Base-by-base conservation (phyloP, 2,329 filamentous ascomycete species). In the Aspergillus ibericus region DNA sequence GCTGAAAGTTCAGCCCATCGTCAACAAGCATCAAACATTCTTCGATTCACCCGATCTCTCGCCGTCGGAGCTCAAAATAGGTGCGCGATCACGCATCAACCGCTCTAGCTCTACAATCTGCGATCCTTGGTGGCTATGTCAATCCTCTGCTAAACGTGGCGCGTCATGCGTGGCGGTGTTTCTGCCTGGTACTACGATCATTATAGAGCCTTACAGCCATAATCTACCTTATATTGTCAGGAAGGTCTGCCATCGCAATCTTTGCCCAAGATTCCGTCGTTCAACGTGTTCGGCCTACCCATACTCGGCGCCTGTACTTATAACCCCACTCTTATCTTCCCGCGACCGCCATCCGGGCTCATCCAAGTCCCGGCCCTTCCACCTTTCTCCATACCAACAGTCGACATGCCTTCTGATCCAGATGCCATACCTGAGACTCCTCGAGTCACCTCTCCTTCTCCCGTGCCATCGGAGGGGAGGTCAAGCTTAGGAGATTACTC, bases 371-470 rank as follows among this genome's bases (percentile, higher is more conserved):
- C 70, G 58, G 59, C 63, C 52, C 85, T 88, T 79, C 81, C 84
- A 56, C 72, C 80, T 60, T 79, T 79, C 67, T 70, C 74, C 59
- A 66, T 70, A 27, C 65, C 59, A 66, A 29, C 65, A 52, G 56
- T 63, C 65, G 66, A 75, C 46, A 83, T 83, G 73, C 60, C 71
- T 44, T 77, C 80, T 20, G 71, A 72, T 49, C 78, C 80, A 68
- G 79, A 84, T 63, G 79, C 81, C 66, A 81, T 95, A 58, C 92
- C 93, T 58, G 84, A 84, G 58, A 95, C 89, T 57, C 92, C 92
- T 69, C 88, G 92, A 70, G 90, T 97, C 66, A 96, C 95, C 67
- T 96, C 92, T 12, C 92, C 93, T 40, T 95, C 92, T 56, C 92
- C 93, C 40, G 88, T 89, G 2, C 86, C 86, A 1, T 81, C 81